Conservation (phyloP, 495 filamentous ascomycete species). For the Chaetomium fimeti region DNA sequence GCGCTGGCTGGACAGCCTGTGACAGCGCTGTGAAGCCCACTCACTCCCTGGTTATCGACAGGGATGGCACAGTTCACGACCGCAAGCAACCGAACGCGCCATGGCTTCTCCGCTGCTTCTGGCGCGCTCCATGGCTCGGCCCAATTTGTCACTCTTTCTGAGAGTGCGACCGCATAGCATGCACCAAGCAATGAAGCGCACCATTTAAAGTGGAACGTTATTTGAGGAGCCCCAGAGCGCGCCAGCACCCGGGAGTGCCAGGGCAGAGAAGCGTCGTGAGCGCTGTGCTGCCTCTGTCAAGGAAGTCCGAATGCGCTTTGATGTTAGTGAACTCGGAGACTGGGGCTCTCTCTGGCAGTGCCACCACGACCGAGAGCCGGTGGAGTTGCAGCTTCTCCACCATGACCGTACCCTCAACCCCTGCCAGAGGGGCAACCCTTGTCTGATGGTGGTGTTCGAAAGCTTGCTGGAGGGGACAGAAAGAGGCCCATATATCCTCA, state of each 20-base stretch:
- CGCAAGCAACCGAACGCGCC: conserved; percentile 6
- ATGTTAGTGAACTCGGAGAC: background rate
- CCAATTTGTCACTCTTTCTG: conserved; percentile 25
- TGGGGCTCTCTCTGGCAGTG: conserved; percentile 16
- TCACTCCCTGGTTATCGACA: conserved; percentile 29
- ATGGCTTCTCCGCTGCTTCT: conserved; percentile 29
- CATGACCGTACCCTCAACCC: conserved; percentile 31
- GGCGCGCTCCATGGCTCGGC: conserved; percentile 18
- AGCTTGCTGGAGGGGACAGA: conserved; percentile 22
- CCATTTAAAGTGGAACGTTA: conserved; percentile 16
- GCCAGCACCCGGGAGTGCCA: conserved; percentile 1
- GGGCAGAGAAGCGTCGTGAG: background rate
- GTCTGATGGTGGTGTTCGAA: conserved; percentile 20
- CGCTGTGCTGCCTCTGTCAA: background rate
- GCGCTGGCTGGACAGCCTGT: no score
- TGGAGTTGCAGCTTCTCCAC: conserved; percentile 34
- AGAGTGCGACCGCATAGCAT: conserved; percentile 1
- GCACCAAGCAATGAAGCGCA: conserved; percentile 18
- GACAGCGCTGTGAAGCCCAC: conserved; percentile 24
- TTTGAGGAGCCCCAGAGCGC: background rate
- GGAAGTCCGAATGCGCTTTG: conserved; percentile 12
- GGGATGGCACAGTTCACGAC: conserved; percentile 35
- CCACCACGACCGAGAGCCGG: conserved; percentile 24
- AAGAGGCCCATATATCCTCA: conserved; percentile 40
- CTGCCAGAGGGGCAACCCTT: conserved; percentile 34